Evolutionary conservation across 2,329 filamentous ascomycete genomes (phyloP), one percentile per base, ranked within the genome.

Genomic region (Mollisiaceae sp.): DNA sequence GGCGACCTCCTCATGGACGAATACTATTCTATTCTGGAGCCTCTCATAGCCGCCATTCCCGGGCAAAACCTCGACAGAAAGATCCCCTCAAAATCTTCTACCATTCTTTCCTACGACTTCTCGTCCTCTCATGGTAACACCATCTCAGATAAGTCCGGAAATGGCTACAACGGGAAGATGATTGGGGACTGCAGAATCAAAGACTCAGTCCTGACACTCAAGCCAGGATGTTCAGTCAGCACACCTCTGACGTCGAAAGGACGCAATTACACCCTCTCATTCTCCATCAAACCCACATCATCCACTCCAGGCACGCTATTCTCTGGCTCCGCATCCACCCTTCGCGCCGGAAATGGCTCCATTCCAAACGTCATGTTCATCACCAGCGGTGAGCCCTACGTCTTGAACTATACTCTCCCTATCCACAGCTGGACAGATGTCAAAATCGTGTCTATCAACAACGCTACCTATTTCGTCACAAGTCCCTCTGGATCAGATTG

Each of bases 231-330:
- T 70, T 74, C 75, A 2, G 64, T 86, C 1, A 74, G 65, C 1
- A 86, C 83, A 0, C 83, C 83, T 0, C 72, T 85, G 9, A 74
- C 74, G 0, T 83, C 82, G 39, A 88, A 88, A 71, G 86, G 86
- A 2, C 78, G 83, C 64, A 79, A 86, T 70, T 88, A 88, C 73
- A 85, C 82, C 0, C 78, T 88, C 1, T 78, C 80, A 0, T 77
- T 87, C 15, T 75, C 77, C 0, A 69, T 84, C n/a, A 71, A 75
- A 1, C 75, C 79, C 0, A 69, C 69, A 0, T 73, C 74, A 14
- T 63, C 69, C 2, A 75, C 71, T 1, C 79, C 80, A 38, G 79
- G 78, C 0, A 79, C 76, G 2, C 72, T 83, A 20, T 74, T 83
- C n/a, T 72, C 75, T 0, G 82, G 80, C 20, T 70, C 67, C 1